Base-by-base conservation (phyloP, 129 eudicot species). In the Deinandra increscens region DNA sequence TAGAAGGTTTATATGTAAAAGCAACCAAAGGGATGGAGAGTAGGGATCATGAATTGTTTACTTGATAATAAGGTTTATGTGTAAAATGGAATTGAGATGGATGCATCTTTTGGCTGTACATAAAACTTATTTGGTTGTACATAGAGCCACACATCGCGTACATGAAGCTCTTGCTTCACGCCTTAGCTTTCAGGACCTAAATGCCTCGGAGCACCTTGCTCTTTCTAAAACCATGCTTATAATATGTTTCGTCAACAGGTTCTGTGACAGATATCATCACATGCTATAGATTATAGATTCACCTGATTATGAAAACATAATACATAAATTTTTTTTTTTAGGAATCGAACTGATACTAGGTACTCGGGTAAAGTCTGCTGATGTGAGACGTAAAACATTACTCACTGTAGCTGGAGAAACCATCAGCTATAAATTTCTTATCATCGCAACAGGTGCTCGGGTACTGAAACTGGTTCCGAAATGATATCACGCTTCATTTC, bases 371-470 rank as follows among this genome's bases (percentile, higher is more conserved):
- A 62, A 62, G 31, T 62, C 68, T 62, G 68, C 68, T 62, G 68
- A 62, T 19, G 49, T 62, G 72, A 36, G 68, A 10, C 49, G 68
- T 38, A 62, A 62, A 37, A 62, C 68, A 62, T 37, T 62, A 37
- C 68, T 62, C 15, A 62, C 97, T 70, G 90, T 88, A 64, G 78
- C 97, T 11, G 99, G 99, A 67, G 99, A 93, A 85, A 89, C 97
- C 50, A 93, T 93, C 81, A 93, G 95, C 84, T 93, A 93, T 91
- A 87, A 85, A 53, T 69, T 68, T 81, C 99, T 93, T 72, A 85
- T 93, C 69, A 84, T 93, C 45, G 99, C 99, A 79, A 93, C 97
- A 65, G 97, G 99, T 82, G 99, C 99, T 64, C 86, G 99, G 99
- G 99, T 93, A 93, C 80, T 84, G 81, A 76, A 71, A 68, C 84